phyloP scores from a whole-genome alignment of 306 rosid genomes.

The Inga laurina region DNA sequence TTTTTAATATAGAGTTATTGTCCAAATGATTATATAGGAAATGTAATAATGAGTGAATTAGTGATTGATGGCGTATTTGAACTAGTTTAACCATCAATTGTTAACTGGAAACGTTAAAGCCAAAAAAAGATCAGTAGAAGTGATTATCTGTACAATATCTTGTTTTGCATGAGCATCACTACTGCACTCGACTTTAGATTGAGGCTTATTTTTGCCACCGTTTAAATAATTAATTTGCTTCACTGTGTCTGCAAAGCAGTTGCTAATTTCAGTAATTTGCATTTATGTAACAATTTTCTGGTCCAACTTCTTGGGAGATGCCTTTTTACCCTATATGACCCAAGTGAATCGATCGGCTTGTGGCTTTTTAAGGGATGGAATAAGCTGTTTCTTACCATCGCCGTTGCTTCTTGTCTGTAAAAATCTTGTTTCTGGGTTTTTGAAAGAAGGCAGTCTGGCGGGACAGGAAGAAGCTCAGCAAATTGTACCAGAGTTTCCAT shows the following conservation, averaged over 20 bases:
- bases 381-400: neutral
- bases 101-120: neutral
- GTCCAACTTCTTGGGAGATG: neutral
- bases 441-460: neutral
- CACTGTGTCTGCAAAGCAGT: neutral
- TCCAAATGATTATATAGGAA: constrained; percentile 45
- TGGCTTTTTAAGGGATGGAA: neutral
- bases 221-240: constrained; percentile 14
- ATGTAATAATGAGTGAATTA: constrained; percentile 36
- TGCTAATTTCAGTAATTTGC: neutral
- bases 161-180: neutral
- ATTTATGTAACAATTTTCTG: neutral
- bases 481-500: neutral
- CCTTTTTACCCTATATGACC: neutral
- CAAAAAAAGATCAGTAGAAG: neutral
- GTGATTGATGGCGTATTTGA: constrained; percentile 5
- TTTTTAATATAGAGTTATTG: constrained; percentile 17
- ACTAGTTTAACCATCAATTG: neutral
- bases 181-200: neutral
- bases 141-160: constrained; percentile 5
- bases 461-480: neutral
- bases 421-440: constrained; percentile 4
- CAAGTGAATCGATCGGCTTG: constrained; percentile 10
- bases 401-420: neutral
- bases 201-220: neutral